Conservation (phyloP, 2,329 filamentous ascomycete genomes). For the Macrophomina pseudophaseolina region DNA sequence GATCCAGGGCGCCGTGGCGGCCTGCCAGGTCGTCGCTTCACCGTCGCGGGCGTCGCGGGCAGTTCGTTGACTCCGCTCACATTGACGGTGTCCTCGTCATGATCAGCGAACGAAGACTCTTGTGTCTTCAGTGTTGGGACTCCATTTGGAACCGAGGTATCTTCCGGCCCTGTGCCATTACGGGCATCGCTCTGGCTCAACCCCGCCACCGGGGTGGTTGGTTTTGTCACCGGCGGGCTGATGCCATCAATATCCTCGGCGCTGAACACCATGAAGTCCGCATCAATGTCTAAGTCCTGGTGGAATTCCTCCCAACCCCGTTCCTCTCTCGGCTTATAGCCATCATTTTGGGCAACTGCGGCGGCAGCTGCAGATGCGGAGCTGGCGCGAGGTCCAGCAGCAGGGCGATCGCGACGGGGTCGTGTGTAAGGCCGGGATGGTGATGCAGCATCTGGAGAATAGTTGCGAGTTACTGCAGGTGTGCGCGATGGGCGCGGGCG, state of each 20-base stretch:
- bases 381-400: slow-evolving; percentile 72
- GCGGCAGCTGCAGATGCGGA: slow-evolving; percentile 84
- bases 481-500: slow-evolving; percentile 38
- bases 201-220: slow-evolving; percentile 47
- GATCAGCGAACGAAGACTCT: slow-evolving; percentile 18
- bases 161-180: slow-evolving; percentile 35
- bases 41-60: slow-evolving; percentile 43
- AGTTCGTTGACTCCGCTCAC: slow-evolving; percentile 30
- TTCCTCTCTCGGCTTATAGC: slow-evolving; percentile 96
- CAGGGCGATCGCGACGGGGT: slow-evolving; percentile 48
- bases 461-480: slow-evolving; percentile 54
- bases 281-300: slow-evolving; percentile 89
- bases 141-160: background rate
- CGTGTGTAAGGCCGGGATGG: slow-evolving; percentile 44
- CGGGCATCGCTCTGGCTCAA: slow-evolving; percentile 40
- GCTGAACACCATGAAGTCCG: slow-evolving; percentile 75
- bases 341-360: slow-evolving; percentile 87
- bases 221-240: slow-evolving; percentile 51
- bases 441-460: slow-evolving; percentile 22
- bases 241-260: slow-evolving; percentile 86
- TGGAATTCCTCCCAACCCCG: slow-evolving; percentile 98
- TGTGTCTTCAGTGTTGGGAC: slow-evolving; percentile 4
- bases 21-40: slow-evolving; percentile 66
- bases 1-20: slow-evolving; percentile 68
- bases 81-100: slow-evolving; percentile 32